Evolutionary conservation across 140 eudicot species (phyloP), one percentile per base, ranked within the genome.

Genomic region (Senecio squalidus): DNA sequence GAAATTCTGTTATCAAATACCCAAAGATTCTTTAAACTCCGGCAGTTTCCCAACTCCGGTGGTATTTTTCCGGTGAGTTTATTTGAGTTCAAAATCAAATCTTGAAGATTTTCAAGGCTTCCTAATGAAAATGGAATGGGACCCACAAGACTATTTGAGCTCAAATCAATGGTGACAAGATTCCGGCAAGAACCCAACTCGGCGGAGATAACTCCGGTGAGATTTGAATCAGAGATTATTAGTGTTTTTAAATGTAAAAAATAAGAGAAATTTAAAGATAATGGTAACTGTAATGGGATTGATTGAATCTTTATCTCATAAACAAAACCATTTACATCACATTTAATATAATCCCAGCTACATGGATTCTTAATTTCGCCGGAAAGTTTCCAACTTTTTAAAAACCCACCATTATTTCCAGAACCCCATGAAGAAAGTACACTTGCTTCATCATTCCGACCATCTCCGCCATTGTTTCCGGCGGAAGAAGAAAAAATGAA

Each of bases 51-150:
- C 4, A 86, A 4, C 68, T 86, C 83, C 6, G 33, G 62, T 54
- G 95, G 95, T 80, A 86, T 77, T 63, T 47, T 73, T 29, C 95
- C 95, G 34, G 93, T 86, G 74, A 86, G 81, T 30, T 86, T 80
- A 59, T 86, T 86, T 23, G 95, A 82, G 79, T 80, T 83, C 33
- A 86, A 38, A 14, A 77, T 60, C 13, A 86, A 75, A 28, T 75
- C 77, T 39, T 86, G 62, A 7, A 86, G 88, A 49, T 68, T 71
- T 25, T 55, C 31, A 38, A 86, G 93, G 38, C 55, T 77, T 24
- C 77, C 77, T 28, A 86, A 64, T 68, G 85, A 53, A 4, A 55
- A 16, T n/a, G 93, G 95, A 55, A 86, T 83, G 70, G 77, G 30
- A 17, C 95, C 95, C 62, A 76, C 80, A 0, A 86, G 71, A 17